These are phyloP conservation scores for Alternaria sp. DNA, from an alignment of 2,329 filamentous ascomycete species.

Conservation along the genomic window DNA sequence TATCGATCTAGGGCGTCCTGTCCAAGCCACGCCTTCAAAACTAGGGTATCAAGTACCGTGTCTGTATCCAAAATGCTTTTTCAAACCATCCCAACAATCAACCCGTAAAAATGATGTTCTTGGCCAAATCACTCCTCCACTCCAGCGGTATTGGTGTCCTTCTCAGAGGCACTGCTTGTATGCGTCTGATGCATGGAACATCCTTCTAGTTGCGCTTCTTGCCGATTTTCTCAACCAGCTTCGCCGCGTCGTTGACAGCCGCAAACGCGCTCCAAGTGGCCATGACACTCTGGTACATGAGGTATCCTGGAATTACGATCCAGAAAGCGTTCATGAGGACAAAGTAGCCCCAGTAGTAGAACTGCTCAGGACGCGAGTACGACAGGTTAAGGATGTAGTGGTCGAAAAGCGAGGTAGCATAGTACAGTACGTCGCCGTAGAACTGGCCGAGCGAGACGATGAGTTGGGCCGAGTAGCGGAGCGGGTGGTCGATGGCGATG, in stretches of 20 bases:
- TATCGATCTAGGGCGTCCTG: neutral
- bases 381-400: constrained; percentile 60
- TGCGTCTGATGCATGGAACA: neutral
- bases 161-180: neutral
- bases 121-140: neutral
- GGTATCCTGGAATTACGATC: constrained; percentile 63
- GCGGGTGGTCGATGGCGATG: constrained; percentile 61
- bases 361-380: constrained; percentile 67
- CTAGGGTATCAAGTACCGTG: constrained; percentile 5
- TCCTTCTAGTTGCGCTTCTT: constrained; percentile 39
- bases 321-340: constrained; percentile 71
- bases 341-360: constrained; percentile 72
- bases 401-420: constrained; percentile 68
- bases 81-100: neutral
- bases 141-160: neutral
- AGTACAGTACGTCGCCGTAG: constrained; percentile 70
- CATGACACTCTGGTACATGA: constrained; percentile 45
- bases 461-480: constrained; percentile 65
- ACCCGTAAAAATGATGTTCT: neutral
- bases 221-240: constrained; percentile 34
- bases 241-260: constrained; percentile 45
- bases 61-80: neutral
- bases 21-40: neutral
- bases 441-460: constrained; percentile 69
- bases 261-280: constrained; percentile 44